Base-by-base conservation (phyloP, 2,329 filamentous ascomycete species). In the Pseudohalonectria lignicola region DNA sequence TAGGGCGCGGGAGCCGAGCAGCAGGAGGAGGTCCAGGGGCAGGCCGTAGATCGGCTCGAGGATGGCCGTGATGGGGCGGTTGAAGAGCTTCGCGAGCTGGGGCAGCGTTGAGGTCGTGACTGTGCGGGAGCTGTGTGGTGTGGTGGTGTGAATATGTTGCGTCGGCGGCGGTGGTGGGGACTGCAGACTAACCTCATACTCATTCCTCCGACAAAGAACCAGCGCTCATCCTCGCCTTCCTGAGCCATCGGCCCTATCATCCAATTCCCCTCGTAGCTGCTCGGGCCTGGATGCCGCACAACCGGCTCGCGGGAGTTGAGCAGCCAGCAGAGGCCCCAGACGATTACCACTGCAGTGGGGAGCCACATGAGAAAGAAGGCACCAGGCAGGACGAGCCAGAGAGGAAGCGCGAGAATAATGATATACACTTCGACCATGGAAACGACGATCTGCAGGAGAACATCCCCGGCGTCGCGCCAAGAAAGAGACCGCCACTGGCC, bases 1-100 rank as follows among this genome's bases (percentile, higher is more conserved):
- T 50, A 57, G 4, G 56, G 46, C n/a, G 51, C 42, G 15, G 45
- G 11, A 4, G 16, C 18, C 23, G 9, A 20, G 23, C 23, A 36
- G 34, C 3, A 36, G 55, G 31, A 71, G 46, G 18, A 73, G 51
- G 48, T 76, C 73, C 46, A 74, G 67, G 26, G 69, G 60, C 3
- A 69, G 58, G 43, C 75, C 73, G 21, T 69, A 61, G 9, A 71
- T 63, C 21, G 60, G 58, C 41, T 62, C 57, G 42, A 71, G 66
- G 33, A 74, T 66, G 50, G 66, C 68, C 31, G 62, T 67, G 44
- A 76, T 62, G 34, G 59, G 52, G 9, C 55, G 51, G 31, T 51
- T 50, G 42, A 64, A 62, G 4, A 61, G 53, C 15, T 48, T 51
- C 8, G 56, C 53, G 7, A 65, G 43, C 9, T 49, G 53, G 2